These are phyloP conservation scores for Candolleomyces aberdarensis DNA, from an alignment of 768 basidiomycete genomes.

Conservation along the genomic window DNA sequence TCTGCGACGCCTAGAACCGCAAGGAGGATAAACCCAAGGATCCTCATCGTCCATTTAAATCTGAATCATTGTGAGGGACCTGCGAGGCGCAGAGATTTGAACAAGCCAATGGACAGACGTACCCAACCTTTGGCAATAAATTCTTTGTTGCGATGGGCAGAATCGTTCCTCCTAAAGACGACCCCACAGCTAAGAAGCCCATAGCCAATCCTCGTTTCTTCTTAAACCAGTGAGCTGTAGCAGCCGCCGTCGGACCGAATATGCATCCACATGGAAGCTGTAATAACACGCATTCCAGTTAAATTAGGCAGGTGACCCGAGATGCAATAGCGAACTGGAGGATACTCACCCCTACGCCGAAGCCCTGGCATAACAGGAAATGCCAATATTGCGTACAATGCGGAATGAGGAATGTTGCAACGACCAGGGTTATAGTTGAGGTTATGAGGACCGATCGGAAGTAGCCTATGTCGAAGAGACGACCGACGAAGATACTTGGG, in stretches of 20 bases:
- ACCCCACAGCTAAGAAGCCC: slow-evolving; percentile 62
- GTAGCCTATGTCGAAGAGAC: slow-evolving; percentile 72
- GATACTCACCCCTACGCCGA: slow-evolving; percentile 56
- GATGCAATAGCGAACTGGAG: not conserved
- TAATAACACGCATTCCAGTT: not conserved
- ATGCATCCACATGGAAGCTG: slow-evolving; percentile 53
- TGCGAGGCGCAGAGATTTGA: too few relatives aligned
- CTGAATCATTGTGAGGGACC: slow-evolving; percentile 27
- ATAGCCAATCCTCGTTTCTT: slow-evolving; percentile 56
- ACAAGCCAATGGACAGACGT: slow-evolving; percentile 1
- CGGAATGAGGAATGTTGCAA: slow-evolving; percentile 61
- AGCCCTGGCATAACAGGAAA: slow-evolving; percentile 71
- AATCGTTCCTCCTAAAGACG: slow-evolving; percentile 65
- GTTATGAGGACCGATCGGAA: slow-evolving; percentile 49
- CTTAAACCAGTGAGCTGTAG: slow-evolving; percentile 75
- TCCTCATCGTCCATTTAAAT: slow-evolving; percentile 77
- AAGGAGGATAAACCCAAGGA: slow-evolving; percentile 62
- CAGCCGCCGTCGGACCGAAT: slow-evolving; percentile 57
- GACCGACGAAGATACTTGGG: slow-evolving; percentile 60
- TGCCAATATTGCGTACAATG: slow-evolving; percentile 78
- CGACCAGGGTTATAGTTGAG: slow-evolving; percentile 49
- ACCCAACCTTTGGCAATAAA: slow-evolving; percentile 49
- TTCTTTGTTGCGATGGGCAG: slow-evolving; percentile 61
- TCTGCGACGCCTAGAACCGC: slow-evolving; percentile 51
- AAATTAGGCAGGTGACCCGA: too few relatives aligned